These are phyloP conservation scores for Miscanthus lutarioriparius DNA, from an alignment of 176 grass and related monocot species.

Conservation along the genomic window DNA sequence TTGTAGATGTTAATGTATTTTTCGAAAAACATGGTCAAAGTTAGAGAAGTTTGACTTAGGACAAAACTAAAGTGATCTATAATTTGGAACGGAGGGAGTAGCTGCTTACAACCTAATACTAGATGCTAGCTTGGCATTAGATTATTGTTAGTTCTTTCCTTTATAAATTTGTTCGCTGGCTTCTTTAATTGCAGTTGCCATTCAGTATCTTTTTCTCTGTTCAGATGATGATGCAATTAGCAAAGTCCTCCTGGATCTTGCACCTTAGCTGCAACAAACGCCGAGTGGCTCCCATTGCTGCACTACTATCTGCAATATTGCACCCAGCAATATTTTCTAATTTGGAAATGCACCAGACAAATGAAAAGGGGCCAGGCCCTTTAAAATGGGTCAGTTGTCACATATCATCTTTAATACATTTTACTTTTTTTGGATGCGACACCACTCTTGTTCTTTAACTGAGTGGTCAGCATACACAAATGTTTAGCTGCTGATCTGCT, in stretches of 20 bases:
- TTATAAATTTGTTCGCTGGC: neutral
- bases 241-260: slow-evolving; percentile 81
- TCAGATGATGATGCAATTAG: slow-evolving; percentile 88
- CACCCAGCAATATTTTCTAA: slow-evolving; percentile 70
- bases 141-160: neutral
- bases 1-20: neutral
- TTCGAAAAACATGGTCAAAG: neutral
- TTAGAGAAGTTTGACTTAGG: neutral
- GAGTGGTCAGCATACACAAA: neutral
- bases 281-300: slow-evolving; percentile 88
- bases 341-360: slow-evolving; percentile 70
- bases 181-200: slow-evolving; percentile 8
- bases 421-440: slow-evolving; percentile 1
- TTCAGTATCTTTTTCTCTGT: slow-evolving; percentile 29
- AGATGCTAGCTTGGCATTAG: neutral
- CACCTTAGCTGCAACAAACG: slow-evolving; percentile 94
- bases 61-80: neutral
- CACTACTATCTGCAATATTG: slow-evolving; percentile 79
- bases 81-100: too few species aligned
- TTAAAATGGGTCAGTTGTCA: slow-evolving; percentile 86
- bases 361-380: slow-evolving; percentile 63
- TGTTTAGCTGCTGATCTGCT: slow-evolving; percentile 28
- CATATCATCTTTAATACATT: slow-evolving; percentile 12
- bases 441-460: slow-evolving; percentile 14
- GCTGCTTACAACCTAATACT: slow-evolving; percentile 7